phyloP scores from a whole-genome alignment of 2,329 filamentous ascomycete species.

The Fusarium begoniae region DNA sequence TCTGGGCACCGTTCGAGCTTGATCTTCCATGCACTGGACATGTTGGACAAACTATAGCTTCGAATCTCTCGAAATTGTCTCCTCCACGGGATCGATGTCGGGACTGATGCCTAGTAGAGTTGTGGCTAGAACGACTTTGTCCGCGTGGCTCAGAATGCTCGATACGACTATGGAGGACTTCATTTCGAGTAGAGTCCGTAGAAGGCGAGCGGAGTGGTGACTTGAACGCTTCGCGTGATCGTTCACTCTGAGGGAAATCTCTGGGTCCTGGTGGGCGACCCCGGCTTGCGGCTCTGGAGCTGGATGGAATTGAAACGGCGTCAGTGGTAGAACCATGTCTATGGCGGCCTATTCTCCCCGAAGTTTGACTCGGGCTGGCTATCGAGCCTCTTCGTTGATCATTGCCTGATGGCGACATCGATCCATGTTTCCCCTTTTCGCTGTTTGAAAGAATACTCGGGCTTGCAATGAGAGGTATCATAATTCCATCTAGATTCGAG shows the following conservation, averaged over 20 bases:
- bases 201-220: slow-evolving; percentile 8
- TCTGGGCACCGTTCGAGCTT: neutral
- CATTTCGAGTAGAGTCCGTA: slow-evolving; percentile 24
- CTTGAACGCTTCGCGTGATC: neutral
- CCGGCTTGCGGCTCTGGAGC: slow-evolving; percentile 11
- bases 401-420: neutral
- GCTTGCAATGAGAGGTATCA: slow-evolving; percentile 16
- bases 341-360: neutral
- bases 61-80: slow-evolving; percentile 7
- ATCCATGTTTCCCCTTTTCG: neutral
- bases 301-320: neutral
- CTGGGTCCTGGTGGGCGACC: slow-evolving; percentile 20
- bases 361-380: neutral
- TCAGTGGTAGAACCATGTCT: neutral
- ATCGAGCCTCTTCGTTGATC: slow-evolving; percentile 17
- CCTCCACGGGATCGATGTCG: neutral
- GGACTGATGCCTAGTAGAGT: neutral
- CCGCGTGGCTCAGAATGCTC: neutral
- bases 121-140: neutral
- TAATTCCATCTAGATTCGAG: neutral
- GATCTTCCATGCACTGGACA: slow-evolving; percentile 24
- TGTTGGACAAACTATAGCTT: slow-evolving; percentile 5
- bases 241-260: neutral
- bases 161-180: neutral
- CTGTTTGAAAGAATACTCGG: slow-evolving; percentile 10